Percentiles rank a stretch among this genome's conserved stretches.
Evolutionary conservation across 1,139 yeast genomes (phyloP).

Genomic region (Protomyces inundatus): DNA sequence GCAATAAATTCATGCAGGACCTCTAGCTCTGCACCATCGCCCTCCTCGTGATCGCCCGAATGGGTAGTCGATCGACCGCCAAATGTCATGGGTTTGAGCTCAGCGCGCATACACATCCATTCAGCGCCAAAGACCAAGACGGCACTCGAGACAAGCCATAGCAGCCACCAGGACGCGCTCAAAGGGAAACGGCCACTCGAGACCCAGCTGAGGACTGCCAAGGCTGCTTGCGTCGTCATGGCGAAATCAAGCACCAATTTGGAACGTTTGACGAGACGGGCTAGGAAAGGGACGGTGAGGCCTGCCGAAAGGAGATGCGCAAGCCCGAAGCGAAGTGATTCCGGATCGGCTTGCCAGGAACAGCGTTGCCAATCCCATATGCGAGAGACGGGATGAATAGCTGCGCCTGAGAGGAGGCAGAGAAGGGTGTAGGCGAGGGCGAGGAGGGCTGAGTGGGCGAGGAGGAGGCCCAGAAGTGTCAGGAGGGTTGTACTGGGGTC

Average conservation of each 20-base stretch:
- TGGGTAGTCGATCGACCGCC: neutral
- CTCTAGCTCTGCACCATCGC: neutral
- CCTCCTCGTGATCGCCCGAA: neutral
- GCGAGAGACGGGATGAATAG: slow-evolving; percentile 11
- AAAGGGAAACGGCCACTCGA: slow-evolving; percentile 14
- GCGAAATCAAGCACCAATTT: slow-evolving; percentile 27
- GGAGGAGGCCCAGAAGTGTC: slow-evolving; percentile 8
- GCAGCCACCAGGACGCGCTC: slow-evolving; percentile 24
- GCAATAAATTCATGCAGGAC: neutral
- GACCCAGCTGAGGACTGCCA: slow-evolving; percentile 17
- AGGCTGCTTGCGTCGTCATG: slow-evolving; percentile 20
- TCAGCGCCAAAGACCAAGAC: slow-evolving; percentile 27
- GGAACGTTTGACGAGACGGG: slow-evolving; percentile 17
- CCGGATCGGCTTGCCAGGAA: slow-evolving; percentile 29
- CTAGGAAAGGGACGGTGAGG: slow-evolving; percentile 8
- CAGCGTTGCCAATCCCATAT: slow-evolving; percentile 4
- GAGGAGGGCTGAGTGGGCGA: slow-evolving; percentile 5
- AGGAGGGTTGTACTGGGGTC: slow-evolving; percentile 16
- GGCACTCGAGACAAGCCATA: slow-evolving; percentile 12
- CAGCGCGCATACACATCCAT: slow-evolving; percentile 26
- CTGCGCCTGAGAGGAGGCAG: slow-evolving; percentile 4
- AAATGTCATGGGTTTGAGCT: slow-evolving; percentile 20
- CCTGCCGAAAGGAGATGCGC: slow-evolving; percentile 6
- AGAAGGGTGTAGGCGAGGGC: neutral
- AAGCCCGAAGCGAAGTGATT: neutral